phyloP scores from a whole-genome alignment of 257 asterid species.

The Solanum corneliomulleri region DNA sequence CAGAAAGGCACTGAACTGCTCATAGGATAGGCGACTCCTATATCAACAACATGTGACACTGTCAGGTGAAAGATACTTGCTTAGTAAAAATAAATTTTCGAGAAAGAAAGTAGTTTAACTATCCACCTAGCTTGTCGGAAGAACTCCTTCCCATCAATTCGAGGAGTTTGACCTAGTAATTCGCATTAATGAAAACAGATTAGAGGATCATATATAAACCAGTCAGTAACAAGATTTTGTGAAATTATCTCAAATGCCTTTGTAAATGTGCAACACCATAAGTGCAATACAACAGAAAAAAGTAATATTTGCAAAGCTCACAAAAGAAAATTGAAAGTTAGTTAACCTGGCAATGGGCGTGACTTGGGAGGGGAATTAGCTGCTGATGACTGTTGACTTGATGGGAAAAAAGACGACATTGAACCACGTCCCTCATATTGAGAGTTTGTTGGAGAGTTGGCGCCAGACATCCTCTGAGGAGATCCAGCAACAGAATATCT shows the following conservation, averaged over 20 bases:
- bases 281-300: not conserved
- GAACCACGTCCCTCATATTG: slow-evolving; percentile 59
- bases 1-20: slow-evolving; percentile 89
- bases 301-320: not conserved
- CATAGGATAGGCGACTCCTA: slow-evolving; percentile 90
- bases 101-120: not conserved
- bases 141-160: slow-evolving; percentile 93
- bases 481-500: slow-evolving; percentile 72
- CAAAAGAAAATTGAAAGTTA: not conserved
- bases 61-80: slow-evolving; percentile 4
- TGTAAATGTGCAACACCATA: not conserved
- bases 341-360: slow-evolving; percentile 61
- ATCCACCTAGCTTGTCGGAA: slow-evolving; percentile 93
- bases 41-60: slow-evolving; percentile 10
- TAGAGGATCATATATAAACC: not conserved
- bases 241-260: not conserved
- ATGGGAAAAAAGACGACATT: slow-evolving; percentile 74
- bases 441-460: slow-evolving; percentile 39
- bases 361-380: slow-evolving; percentile 91
- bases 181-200: not conserved
- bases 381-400: slow-evolving; percentile 95
- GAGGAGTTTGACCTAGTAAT: slow-evolving; percentile 66
- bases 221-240: not conserved
- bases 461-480: slow-evolving; percentile 54
- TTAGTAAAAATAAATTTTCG: not conserved